phyloP scores from a whole-genome alignment of 2,329 filamentous ascomycete genomes.

The Trichoderma atroviride region DNA sequence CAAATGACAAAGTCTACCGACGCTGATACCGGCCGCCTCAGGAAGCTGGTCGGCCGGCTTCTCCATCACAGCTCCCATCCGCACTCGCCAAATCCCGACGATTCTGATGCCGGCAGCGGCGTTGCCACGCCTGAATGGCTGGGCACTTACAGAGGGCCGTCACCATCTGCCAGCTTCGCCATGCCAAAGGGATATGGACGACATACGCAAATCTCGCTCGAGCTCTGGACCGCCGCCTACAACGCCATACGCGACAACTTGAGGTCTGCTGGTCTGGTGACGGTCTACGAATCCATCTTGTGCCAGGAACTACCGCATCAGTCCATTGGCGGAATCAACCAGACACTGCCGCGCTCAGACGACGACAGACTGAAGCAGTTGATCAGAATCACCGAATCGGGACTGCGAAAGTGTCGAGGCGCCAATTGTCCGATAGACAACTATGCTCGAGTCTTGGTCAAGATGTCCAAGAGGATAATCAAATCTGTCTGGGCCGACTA shows the following conservation, averaged over 20 bases:
- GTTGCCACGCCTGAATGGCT: slow-evolving; percentile 21
- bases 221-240: slow-evolving; percentile 43
- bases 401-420: slow-evolving; percentile 37
- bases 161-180: background rate
- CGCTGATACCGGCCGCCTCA: slow-evolving; percentile 21
- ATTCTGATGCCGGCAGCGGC: slow-evolving; percentile 17
- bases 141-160: background rate
- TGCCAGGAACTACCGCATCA: slow-evolving; percentile 41
- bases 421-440: slow-evolving; percentile 32
- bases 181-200: background rate
- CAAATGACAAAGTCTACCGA: slow-evolving; percentile 23
- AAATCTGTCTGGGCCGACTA: slow-evolving; percentile 34
- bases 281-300: slow-evolving; percentile 43
- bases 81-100: slow-evolving; percentile 1
- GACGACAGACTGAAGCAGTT: slow-evolving; percentile 38
- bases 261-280: slow-evolving; percentile 37
- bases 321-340: slow-evolving; percentile 35
- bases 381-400: slow-evolving; percentile 36
- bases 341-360: slow-evolving; percentile 31
- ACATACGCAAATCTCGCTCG: slow-evolving; percentile 30
- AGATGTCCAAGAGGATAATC: slow-evolving; percentile 36
- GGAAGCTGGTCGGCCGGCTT: slow-evolving; percentile 19
- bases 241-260: slow-evolving; percentile 38
- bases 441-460: slow-evolving; percentile 36
- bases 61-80: slow-evolving; percentile 18